phyloP scores from a whole-genome alignment of 768 basidiomycete genomes.

The Chalciporus sphaerocephalus region DNA sequence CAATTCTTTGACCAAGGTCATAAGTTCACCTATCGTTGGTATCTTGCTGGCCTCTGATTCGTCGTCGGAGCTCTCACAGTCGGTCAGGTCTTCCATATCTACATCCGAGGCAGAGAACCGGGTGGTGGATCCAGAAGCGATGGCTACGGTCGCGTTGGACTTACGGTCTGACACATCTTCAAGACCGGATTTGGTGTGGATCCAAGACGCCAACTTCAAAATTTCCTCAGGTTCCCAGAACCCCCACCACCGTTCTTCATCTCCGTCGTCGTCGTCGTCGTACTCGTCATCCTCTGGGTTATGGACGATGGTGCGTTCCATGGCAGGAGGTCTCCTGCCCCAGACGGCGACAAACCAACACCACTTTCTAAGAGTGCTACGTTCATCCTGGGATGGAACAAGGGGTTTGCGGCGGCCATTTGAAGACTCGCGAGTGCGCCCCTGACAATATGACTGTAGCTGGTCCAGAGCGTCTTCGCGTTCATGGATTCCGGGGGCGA shows the following conservation, averaged over 20 bases:
- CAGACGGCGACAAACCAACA: constrained; percentile 75
- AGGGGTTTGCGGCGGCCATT: constrained; percentile 39
- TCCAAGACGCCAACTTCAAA: constrained; percentile 60
- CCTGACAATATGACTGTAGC: constrained; percentile 24
- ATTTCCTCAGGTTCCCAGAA: constrained; percentile 67
- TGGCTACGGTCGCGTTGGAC: not conserved
- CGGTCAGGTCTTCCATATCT: constrained; percentile 17
- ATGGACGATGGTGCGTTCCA: constrained; percentile 24
- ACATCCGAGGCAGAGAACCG: constrained; percentile 10
- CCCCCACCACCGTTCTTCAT: constrained; percentile 67
- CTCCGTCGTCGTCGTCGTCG: constrained; percentile 31
- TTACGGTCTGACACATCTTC: constrained; percentile 20
- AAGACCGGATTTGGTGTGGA: constrained; percentile 47
- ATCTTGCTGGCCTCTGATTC: not conserved
- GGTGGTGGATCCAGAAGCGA: constrained; percentile 1
- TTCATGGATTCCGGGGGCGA: constrained; percentile 58
- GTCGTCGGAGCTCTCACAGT: constrained; percentile 8
- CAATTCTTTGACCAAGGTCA: constrained; percentile 48
- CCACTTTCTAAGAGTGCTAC: constrained; percentile 56
- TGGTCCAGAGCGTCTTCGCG: constrained; percentile 43
- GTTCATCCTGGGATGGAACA: constrained; percentile 43
- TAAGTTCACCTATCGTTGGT: constrained; percentile 35
- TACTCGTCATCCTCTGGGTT: constrained; percentile 24
- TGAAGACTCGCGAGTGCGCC: constrained; percentile 27
- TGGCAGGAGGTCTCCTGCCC: constrained; percentile 47